A percentile compares a stretch with the other conserved stretches of the same genome.
Conservation (phyloP, 495 filamentous ascomycete genomes). For the Neurospora sp. region DNA sequence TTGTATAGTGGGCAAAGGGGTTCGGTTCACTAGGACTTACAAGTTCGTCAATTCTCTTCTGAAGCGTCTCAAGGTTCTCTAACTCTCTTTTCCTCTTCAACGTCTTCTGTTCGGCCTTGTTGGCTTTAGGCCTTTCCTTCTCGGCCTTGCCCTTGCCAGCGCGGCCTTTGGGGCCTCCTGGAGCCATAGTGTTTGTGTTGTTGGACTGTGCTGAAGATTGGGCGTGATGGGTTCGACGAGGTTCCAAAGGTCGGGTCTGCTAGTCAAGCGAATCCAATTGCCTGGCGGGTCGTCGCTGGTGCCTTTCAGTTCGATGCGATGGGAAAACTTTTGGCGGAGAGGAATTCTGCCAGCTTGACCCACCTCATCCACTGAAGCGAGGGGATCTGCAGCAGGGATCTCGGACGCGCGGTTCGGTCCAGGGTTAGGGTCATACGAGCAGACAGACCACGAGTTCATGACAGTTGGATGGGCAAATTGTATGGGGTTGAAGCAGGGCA, state of each 20-base stretch:
- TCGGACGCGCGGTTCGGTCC: neutral
- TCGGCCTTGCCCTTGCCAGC: slow-evolving; percentile 5
- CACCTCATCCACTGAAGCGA: slow-evolving; percentile 3
- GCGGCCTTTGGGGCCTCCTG: slow-evolving; percentile 8
- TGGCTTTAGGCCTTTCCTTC: slow-evolving; percentile 14
- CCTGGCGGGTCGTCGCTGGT: neutral
- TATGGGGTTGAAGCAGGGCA: neutral
- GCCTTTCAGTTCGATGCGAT: neutral
- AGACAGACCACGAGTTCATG: neutral
- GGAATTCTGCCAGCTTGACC: slow-evolving; percentile 21
- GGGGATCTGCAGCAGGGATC: neutral
- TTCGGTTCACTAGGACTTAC: slow-evolving; percentile 10
- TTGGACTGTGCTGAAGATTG: neutral
- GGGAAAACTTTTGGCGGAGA: slow-evolving; percentile 27
- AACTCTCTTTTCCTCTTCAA: slow-evolving; percentile 38
- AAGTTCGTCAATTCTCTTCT: slow-evolving; percentile 32
- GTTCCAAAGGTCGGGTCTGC: neutral
- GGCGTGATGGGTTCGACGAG: slow-evolving; percentile 9
- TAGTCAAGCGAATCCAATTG: neutral
- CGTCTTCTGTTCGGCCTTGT: slow-evolving; percentile 25
- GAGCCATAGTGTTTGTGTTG: slow-evolving; percentile 11
- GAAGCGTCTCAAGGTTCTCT: slow-evolving; percentile 49
- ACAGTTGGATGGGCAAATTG: neutral
- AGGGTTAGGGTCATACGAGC: neutral
- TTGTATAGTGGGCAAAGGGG: neutral